These are phyloP conservation scores for Heterobasidion irregulare DNA, from an alignment of 1,284 basidiomycete genomes.

Conservation along the genomic window DNA sequence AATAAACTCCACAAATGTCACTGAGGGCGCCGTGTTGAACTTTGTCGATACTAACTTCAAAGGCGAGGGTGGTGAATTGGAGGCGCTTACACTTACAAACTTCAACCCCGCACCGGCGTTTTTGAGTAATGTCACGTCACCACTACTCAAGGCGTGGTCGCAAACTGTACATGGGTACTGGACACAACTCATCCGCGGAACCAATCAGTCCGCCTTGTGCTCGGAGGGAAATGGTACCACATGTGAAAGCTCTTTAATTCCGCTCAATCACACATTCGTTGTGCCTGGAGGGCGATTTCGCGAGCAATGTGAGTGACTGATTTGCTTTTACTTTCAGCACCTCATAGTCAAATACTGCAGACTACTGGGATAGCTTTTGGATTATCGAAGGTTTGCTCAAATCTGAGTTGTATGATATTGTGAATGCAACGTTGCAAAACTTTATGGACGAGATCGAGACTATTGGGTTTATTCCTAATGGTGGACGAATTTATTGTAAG, in stretches of 20 bases:
- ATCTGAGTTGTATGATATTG: slow-evolving; percentile 68
- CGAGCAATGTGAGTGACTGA: slow-evolving; percentile 47
- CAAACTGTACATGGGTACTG: slow-evolving; percentile 79
- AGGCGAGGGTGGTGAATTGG: slow-evolving; percentile 81
- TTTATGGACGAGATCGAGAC: slow-evolving; percentile 86
- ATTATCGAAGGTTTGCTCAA: slow-evolving; percentile 79
- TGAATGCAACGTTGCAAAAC: slow-evolving; percentile 75
- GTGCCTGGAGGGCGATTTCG: slow-evolving; percentile 78
- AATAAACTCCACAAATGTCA: slow-evolving; percentile 37
- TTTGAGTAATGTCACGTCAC: slow-evolving; percentile 64
- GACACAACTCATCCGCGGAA: slow-evolving; percentile 69
- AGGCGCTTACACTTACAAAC: slow-evolving; percentile 42
- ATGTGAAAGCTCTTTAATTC: slow-evolving; percentile 82
- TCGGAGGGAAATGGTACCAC: slow-evolving; percentile 27
- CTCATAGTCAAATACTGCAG: slow-evolving; percentile 16
- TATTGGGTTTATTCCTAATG: slow-evolving; percentile 89
- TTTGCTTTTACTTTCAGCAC: not conserved
- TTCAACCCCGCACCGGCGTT: slow-evolving; percentile 66
- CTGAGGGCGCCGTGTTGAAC: slow-evolving; percentile 50
- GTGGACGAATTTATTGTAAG: slow-evolving; percentile 75
- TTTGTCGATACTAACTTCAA: slow-evolving; percentile 77
- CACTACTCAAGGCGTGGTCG: slow-evolving; percentile 66
- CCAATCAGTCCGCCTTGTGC: slow-evolving; percentile 67
- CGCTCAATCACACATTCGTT: slow-evolving; percentile 85
- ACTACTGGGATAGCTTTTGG: slow-evolving; percentile 87